Conservation (phyloP, 495 filamentous ascomycete species). For the Annulohypoxylon bovei region DNA sequence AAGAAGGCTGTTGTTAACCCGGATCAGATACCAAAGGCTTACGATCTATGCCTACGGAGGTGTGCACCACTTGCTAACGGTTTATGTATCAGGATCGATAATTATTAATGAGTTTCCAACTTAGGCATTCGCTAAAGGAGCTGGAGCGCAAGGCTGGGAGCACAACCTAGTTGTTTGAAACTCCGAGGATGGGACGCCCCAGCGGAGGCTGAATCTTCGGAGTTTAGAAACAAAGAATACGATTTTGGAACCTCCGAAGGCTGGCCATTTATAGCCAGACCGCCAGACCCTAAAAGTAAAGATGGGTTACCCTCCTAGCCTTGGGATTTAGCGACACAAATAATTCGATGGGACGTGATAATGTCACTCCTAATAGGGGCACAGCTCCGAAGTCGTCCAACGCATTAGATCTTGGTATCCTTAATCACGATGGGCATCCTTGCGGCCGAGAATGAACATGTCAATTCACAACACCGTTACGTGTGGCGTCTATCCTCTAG, state of each 20-base stretch:
- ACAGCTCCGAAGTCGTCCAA: conserved; percentile 5
- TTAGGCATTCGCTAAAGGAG: conserved; percentile 5
- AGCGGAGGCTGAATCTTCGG: conserved; percentile 24
- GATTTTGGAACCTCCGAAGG: conserved; percentile 6
- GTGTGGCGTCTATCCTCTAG: conserved; percentile 10
- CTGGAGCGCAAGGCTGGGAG: conserved; percentile 13
- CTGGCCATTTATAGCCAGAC: conserved; percentile 4
- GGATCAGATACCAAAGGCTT: neutral
- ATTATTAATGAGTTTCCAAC: conserved; percentile 21
- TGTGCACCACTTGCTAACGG: conserved; percentile 5
- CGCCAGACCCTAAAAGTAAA: neutral
- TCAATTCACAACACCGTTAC: neutral
- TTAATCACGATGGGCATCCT: conserved; percentile 9
- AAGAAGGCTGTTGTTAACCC: neutral
- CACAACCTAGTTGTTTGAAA: conserved; percentile 18
- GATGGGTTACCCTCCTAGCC: neutral
- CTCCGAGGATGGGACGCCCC: conserved; percentile 18
- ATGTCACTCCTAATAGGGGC: neutral
- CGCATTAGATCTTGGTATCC: neutral
- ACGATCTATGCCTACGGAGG: neutral
- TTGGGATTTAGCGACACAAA: neutral
- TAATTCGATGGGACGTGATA: neutral
- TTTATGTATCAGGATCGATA: neutral
- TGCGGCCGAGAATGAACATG: neutral
- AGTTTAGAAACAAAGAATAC: conserved; percentile 15